Base-by-base conservation (phyloP, 108 stramenopile genomes). In the Cyclotella choctawhatcheeana region DNA sequence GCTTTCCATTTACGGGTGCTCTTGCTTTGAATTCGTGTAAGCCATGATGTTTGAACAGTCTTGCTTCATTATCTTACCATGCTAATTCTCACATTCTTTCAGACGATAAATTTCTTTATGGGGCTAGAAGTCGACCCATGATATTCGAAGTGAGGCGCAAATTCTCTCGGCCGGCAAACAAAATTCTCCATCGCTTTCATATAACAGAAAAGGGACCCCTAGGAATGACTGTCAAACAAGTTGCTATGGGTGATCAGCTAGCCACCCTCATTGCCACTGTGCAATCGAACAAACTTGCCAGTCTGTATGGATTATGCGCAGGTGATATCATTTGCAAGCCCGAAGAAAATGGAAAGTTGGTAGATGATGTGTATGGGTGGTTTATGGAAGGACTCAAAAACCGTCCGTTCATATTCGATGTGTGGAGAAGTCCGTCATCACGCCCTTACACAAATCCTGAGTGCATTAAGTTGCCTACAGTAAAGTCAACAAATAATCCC, bases 291-390 rank as follows among this genome's bases (percentile, higher is more conserved):
- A 35, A 35, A 24, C 16, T 77, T 12, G 67, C 47, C 21, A 33
- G 64, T 33, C 13, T 63, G 3, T 26, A 77, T 69, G 76, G 76
- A 54, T 5, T 77, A 2, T 55, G 44, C 43, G 20, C 12, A 29
- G 32, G 53, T 26, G 76, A 77, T 47, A 13, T 77, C 14, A 21
- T 77, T 43, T 77, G 76, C 45, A 56, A 77, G 51, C 68, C 68
- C n/a, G 48, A 44, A 30, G 54, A 59, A 13, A 62, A 68, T 62
- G 74, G 74, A 21, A 40, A 40, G 16, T 20, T 43, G 0, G 16
- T 8, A 29, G 18, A 21, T 24, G 29, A 45, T 37, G n/a, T 27
- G 33, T 51, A 58, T 8, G 21, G 27, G 5, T 64, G 35, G 51
- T 58, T 77, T 35, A 29, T 56, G 13, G 18, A 58, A 2, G 34